Base-by-base conservation (phyloP, 164 flowering plant genomes). In the Piper longum region DNA sequence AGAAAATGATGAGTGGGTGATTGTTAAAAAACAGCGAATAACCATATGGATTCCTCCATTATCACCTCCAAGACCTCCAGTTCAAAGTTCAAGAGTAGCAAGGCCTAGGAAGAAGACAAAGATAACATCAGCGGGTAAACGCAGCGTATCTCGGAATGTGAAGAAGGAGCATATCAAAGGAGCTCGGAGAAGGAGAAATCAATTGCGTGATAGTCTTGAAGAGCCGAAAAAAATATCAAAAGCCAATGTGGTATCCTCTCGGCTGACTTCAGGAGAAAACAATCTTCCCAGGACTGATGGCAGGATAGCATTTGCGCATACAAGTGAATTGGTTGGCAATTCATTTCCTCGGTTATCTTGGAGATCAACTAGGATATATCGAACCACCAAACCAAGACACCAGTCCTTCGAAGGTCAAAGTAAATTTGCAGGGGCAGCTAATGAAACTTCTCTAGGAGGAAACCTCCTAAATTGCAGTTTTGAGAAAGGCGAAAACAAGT, bases 11-110 rank as follows among this genome's bases (percentile, higher is more conserved):
- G 82, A 75, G 54, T 93, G 98, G 98, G 81, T 88, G 26, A 71
- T 89, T 6, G 95, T 93, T 60, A 93, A 86, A 81, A 90, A 85
- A 80, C 96, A 88, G 77, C 82, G 69, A 79, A 75, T 93, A 57
- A 89, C 77, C 41, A 86, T 93, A 67, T 63, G 79, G 70, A 66
- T 93, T 68, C 96, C 98, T 68, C 79, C 92, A 13, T 66, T 78
- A 43, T 78, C 83, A 54, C 67, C 73, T 19, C 57, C 68, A 62
- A 73, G 66, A 17, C 64, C 72, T 41, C 43, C 63, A 42, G 26
- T 56, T 43, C 70, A 67, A 64, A 67, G 73, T 68, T 68, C 71
- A 19, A 71, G 57, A 57, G 68, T 74, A 61, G 60, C 57, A 52
- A 75, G 73, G 36, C 36, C 36, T 26, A 26, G 36, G 26, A 44